Conservation (phyloP, 148 eudicot species). For the Vaccinium corymbosum region DNA sequence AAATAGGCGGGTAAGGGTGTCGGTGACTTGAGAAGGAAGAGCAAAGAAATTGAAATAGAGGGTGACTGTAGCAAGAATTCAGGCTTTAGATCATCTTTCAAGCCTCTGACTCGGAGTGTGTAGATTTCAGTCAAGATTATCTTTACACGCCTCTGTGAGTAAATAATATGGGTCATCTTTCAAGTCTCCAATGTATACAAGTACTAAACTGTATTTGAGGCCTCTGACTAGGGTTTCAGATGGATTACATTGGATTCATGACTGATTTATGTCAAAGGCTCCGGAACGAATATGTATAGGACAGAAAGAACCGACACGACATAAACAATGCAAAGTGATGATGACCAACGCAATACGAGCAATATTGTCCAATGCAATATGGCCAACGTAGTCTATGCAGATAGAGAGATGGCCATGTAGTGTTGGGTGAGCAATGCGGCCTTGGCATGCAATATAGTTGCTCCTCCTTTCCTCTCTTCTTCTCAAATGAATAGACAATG, state of each 20-base stretch:
- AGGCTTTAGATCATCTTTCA: too few relatives aligned
- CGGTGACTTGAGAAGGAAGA: too few relatives aligned
- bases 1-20: too few relatives aligned
- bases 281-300: not conserved
- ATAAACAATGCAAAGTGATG: not conserved
- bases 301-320: not conserved
- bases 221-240: not conserved
- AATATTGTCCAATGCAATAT: not conserved
- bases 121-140: too few relatives aligned
- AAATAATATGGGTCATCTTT: too few relatives aligned
- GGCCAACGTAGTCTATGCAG: not conserved
- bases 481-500: too few relatives aligned
- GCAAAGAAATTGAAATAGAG: too few relatives aligned
- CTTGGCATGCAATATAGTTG: not conserved
- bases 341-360: not conserved
- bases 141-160: too few relatives aligned
- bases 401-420: not conserved
- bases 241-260: not conserved
- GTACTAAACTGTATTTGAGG: not conserved
- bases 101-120: too few relatives aligned
- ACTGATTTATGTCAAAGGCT: not conserved
- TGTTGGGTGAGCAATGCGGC: not conserved
- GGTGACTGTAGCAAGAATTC: too few relatives aligned
- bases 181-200: too few relatives aligned
- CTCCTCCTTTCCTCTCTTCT: too few relatives aligned